phyloP scores from a whole-genome alignment of 441 rosid species.

The Theobroma grandiflorum region DNA sequence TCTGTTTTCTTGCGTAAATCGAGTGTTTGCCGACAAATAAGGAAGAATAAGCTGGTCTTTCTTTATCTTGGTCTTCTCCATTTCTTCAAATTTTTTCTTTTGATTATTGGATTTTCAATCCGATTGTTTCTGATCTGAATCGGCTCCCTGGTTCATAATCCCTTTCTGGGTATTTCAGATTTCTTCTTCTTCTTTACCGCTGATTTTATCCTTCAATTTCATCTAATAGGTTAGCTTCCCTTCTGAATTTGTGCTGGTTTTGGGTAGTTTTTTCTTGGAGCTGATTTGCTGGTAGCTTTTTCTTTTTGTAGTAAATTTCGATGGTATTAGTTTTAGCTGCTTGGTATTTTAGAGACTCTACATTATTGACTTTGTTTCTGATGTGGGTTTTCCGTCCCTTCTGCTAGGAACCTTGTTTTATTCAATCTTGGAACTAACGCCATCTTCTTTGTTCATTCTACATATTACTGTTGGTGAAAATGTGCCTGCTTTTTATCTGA shows the following conservation, averaged over 20 bases:
- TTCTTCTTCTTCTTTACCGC: not conserved
- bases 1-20: not conserved
- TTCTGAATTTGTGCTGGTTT: not conserved
- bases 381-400: not conserved
- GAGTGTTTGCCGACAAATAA: constrained; percentile 3
- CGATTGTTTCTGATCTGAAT: constrained; percentile 4
- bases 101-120: not conserved
- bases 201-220: not conserved
- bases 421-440: not conserved
- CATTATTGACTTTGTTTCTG: not conserved
- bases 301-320: not conserved
- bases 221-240: not conserved
- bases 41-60: not conserved
- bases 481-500: not conserved
- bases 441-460: not conserved
- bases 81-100: constrained; percentile 10
- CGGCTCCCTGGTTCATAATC: not conserved
- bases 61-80: not conserved
- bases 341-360: not conserved
- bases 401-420: not conserved
- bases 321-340: constrained; percentile 8
- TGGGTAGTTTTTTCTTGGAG: constrained; percentile 2
- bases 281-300: not conserved
- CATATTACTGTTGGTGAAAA: not conserved
- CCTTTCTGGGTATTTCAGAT: constrained; percentile 13